Percentiles rank a stretch among this genome's conserved stretches.
phyloP scores from a whole-genome alignment of 2,329 filamentous ascomycete species.

The Rutstroemia sp. region DNA sequence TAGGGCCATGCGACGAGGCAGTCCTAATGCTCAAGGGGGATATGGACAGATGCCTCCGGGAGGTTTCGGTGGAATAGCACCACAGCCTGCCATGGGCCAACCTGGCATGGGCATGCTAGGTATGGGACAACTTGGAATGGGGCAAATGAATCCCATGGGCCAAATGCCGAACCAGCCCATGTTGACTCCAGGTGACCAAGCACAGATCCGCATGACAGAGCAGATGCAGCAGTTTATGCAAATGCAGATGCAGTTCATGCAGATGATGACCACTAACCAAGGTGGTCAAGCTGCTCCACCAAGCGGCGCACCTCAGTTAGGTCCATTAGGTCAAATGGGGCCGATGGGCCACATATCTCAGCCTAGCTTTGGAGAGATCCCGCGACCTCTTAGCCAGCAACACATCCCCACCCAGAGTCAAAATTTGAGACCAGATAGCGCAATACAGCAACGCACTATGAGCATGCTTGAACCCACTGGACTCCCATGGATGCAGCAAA shows the following conservation, averaged over 20 bases:
- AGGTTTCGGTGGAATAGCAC: constrained; percentile 26
- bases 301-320: constrained; percentile 14
- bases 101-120: constrained; percentile 12
- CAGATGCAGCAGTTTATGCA: constrained; percentile 86
- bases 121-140: constrained; percentile 28
- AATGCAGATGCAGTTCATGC: constrained; percentile 93
- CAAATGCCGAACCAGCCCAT: constrained; percentile 20
- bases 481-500: constrained; percentile 41
- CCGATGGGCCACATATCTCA: constrained; percentile 19
- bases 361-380: constrained; percentile 18
- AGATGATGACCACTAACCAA: constrained; percentile 54
- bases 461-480: constrained; percentile 69
- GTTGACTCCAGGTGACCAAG: constrained; percentile 56
- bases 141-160: constrained; percentile 25
- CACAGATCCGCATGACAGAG: constrained; percentile 72
- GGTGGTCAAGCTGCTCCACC: constrained; percentile 1
- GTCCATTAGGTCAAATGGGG: constrained; percentile 6
- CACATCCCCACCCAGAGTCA: constrained; percentile 3
- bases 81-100: neutral
- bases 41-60: constrained; percentile 29
- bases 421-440: constrained; percentile 16
- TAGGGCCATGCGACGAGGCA: constrained; percentile 69
- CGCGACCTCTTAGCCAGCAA: constrained; percentile 18
- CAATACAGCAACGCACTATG: constrained; percentile 53
- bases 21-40: constrained; percentile 58